Percentiles rank a stretch among this genome's conserved stretches.
Conservation (phyloP, 2,329 filamentous ascomycete genomes). For the Cytospora leucostoma region DNA sequence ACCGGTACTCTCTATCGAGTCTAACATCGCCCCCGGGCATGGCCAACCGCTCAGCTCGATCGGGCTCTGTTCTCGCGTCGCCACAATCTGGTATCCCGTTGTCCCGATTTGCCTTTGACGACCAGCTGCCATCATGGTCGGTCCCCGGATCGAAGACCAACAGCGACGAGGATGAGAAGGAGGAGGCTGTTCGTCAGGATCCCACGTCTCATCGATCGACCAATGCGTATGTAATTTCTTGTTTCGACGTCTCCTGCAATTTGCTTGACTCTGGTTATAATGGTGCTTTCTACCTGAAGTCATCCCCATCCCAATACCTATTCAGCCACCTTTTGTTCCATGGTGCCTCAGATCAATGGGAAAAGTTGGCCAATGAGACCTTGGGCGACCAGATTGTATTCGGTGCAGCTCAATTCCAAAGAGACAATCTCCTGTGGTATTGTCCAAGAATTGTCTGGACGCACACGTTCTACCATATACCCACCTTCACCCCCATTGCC, state of each 20-base stretch:
- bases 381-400: background rate
- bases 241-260: conserved; percentile 18
- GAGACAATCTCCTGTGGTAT: background rate
- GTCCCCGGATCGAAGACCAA: conserved; percentile 85
- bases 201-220: conserved; percentile 72
- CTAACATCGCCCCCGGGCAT: conserved; percentile 78
- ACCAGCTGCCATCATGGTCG: conserved; percentile 76
- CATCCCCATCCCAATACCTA: background rate
- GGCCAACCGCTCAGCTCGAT: conserved; percentile 71
- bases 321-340: background rate
- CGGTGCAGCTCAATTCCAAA: background rate
- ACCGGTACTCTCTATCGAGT: conserved; percentile 82
- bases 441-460: background rate
- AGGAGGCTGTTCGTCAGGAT: conserved; percentile 69
- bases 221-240: conserved; percentile 69
- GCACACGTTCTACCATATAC: background rate
- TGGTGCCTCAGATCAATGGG: background rate
- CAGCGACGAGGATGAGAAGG: conserved; percentile 88
- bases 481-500: background rate
- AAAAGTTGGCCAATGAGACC: background rate
- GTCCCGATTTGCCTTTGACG: conserved; percentile 60
- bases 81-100: conserved; percentile 65
- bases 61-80: conserved; percentile 78
- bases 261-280: background rate
- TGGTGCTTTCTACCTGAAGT: background rate